Percentiles rank a stretch among this genome's conserved stretches.
phyloP scores from a whole-genome alignment of 441 rosid species.

The Corymbia citriodora region DNA sequence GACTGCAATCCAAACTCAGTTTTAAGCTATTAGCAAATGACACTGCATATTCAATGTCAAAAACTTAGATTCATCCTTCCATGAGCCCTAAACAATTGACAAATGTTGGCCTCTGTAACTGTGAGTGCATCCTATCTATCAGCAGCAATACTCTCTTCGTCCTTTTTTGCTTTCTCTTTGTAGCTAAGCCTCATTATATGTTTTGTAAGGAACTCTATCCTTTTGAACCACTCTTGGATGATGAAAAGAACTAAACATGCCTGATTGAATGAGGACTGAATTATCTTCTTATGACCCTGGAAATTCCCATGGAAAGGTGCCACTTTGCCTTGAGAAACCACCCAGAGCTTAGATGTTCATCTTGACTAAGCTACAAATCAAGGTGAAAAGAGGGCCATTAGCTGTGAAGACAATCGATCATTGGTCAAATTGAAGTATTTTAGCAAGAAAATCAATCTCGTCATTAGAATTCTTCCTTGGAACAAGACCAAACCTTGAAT shows the following conservation, averaged over 20 bases:
- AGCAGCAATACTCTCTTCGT: background rate
- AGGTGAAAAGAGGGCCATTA: background rate
- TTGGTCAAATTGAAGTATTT: too few relatives aligned
- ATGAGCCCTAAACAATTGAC: background rate
- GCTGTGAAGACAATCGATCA: rapidly evolving
- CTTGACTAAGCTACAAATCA: rapidly evolving
- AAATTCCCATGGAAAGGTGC: background rate
- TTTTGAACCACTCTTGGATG: background rate
- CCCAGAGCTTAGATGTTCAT: background rate
- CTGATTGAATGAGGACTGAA: rapidly evolving
- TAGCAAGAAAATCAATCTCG: background rate
- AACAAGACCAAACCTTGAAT: background rate
- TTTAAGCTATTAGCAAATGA: background rate
- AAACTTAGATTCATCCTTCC: background rate
- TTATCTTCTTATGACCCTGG: background rate
- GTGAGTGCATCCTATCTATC: background rate
- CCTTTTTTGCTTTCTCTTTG: rapidly evolving
- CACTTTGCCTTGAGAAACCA: background rate
- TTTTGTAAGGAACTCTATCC: background rate
- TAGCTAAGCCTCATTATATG: background rate
- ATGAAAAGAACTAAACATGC: background rate
- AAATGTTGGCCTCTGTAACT: rapidly evolving
- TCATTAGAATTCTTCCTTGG: rapidly evolving
- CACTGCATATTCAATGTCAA: background rate
- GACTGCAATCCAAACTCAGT: background rate